Base-by-base conservation (phyloP, 495 filamentous ascomycete genomes). In the Lophiostoma macrostomum region DNA sequence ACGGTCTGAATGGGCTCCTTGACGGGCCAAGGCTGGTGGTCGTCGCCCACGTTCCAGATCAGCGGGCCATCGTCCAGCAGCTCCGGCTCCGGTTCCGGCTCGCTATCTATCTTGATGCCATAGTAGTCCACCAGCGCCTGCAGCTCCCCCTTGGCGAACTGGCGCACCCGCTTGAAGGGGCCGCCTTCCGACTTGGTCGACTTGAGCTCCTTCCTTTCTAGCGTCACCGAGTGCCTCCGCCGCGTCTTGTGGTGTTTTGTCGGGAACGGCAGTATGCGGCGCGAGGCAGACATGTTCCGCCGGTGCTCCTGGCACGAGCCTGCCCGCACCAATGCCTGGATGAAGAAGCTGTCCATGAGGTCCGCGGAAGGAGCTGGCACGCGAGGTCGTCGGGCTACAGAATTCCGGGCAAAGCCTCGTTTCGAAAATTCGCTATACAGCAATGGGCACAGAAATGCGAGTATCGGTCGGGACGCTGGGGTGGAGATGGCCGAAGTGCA, bases 281-380 rank as follows among this genome's bases (percentile, higher is more conserved):
- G 38, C 19, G 34, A 25, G 14, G 54, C 46, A 1, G 44, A 44
- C 10, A 47, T 56, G 30, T 60, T 48, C 20, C 39, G 50, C 69
- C 71, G 28, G 62, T 86, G 83, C 20, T 78, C 71, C 54, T 69
- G 70, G 60, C 85, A 88, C 45, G 77, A 73, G 38, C 82, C 75
- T 39, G 83, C 86, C 54, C 76, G 70, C 47, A 82, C 80, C 49
- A 89, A 68, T 35, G 83, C 82, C 57, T 74, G 69, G 53, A 89
- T 78, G 67, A 90, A 88, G 55, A 78, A 67, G 44, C 62, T 69
- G 57, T 82, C 79, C 64, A 79, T 71, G 57, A 47, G 60, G 53
- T 56, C 55, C 48, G 32, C 54, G 61, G 53, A 43, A 48, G 53
- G 27, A 18, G 31, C 31, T 34, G 43, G 48, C 22, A 56, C 12